These are phyloP conservation scores for Cladosporium austrohemisphaericum DNA, from an alignment of 2,329 filamentous ascomycete species.

Conservation along the genomic window DNA sequence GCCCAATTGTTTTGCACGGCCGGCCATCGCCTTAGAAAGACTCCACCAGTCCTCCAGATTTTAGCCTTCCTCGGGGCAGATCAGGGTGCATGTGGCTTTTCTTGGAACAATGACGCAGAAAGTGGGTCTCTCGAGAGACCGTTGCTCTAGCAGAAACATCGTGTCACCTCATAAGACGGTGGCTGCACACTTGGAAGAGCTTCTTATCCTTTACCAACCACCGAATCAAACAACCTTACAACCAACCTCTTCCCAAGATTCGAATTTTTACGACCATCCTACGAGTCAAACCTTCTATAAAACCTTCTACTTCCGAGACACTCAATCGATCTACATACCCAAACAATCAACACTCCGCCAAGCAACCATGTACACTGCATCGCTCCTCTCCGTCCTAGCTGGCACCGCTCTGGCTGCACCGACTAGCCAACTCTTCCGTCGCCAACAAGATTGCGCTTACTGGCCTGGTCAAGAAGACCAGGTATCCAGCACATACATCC, in stretches of 20 bases:
- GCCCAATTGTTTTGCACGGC: not conserved
- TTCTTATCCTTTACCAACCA: not conserved
- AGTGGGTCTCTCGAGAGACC: constrained; percentile 7
- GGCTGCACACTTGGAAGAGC: constrained; percentile 8
- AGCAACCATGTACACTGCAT: constrained; percentile 3
- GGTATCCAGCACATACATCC: constrained; percentile 12
- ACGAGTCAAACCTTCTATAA: not conserved
- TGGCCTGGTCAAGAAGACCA: constrained; percentile 10
- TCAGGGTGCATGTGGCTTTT: constrained; percentile 5
- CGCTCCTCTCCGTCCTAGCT: constrained; percentile 2
- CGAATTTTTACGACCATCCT: not conserved
- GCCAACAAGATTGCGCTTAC: constrained; percentile 14
- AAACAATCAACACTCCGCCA: not conserved
- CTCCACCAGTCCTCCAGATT: constrained; percentile 9
- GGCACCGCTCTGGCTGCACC: constrained; percentile 4
- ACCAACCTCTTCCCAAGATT: not conserved
- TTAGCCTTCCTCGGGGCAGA: constrained; percentile 6
- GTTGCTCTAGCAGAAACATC: constrained; percentile 10
- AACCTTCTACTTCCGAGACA: not conserved
- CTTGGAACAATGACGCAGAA: constrained; percentile 14
- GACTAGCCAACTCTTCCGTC: constrained; percentile 1
- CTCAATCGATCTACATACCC: not conserved
- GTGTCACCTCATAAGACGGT: constrained; percentile 4
- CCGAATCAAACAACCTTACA: no score
- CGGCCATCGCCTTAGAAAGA: not conserved